A percentile compares a stretch with the other conserved stretches of the same genome.
Conservation (phyloP, 176 grass and related monocot species). For the Triticum turgidum region DNA sequence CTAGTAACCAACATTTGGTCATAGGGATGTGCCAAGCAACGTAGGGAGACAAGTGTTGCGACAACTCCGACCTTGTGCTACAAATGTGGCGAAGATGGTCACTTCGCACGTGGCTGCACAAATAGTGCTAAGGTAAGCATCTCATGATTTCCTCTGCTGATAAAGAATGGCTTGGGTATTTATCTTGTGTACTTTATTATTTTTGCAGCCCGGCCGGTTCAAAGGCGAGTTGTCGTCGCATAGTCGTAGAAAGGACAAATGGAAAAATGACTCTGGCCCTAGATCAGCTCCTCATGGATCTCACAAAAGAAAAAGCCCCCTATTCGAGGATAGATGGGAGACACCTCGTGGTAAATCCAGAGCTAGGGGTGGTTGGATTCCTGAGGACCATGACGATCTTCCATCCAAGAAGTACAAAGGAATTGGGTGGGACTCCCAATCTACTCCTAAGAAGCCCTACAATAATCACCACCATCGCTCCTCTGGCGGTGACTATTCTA, state of each 20-base stretch:
- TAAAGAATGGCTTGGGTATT: constrained; percentile 4
- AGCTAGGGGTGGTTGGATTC: constrained; percentile 60
- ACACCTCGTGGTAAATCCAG: constrained; percentile 51
- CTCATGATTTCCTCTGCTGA: neutral
- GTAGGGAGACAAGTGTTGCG: constrained; percentile 40
- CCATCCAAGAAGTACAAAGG: constrained; percentile 57
- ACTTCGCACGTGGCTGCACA: constrained; percentile 82
- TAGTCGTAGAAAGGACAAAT: constrained; percentile 39
- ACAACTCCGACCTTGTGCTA: constrained; percentile 49
- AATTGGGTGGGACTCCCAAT: constrained; percentile 47
- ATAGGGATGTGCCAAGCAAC: constrained; percentile 91
- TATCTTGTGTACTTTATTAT: neutral
- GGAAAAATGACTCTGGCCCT: constrained; percentile 38
- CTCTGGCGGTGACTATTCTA: constrained; percentile 46
- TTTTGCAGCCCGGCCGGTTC: constrained; percentile 43
- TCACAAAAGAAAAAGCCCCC: constrained; percentile 49
- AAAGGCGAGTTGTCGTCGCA: constrained; percentile 44
- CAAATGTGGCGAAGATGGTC: constrained; percentile 74
- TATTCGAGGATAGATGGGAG: constrained; percentile 54
- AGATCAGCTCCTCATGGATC: constrained; percentile 65
- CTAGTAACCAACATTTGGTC: constrained; percentile 34
- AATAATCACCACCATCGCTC: constrained; percentile 19
- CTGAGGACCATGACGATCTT: constrained; percentile 50
- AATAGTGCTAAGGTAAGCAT: constrained; percentile 50
- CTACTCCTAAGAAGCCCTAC: constrained; percentile 43